These are phyloP conservation scores for Linnemannia exigua DNA, from an alignment of 192 early-diverging fungal genomes.

Conservation along the genomic window DNA sequence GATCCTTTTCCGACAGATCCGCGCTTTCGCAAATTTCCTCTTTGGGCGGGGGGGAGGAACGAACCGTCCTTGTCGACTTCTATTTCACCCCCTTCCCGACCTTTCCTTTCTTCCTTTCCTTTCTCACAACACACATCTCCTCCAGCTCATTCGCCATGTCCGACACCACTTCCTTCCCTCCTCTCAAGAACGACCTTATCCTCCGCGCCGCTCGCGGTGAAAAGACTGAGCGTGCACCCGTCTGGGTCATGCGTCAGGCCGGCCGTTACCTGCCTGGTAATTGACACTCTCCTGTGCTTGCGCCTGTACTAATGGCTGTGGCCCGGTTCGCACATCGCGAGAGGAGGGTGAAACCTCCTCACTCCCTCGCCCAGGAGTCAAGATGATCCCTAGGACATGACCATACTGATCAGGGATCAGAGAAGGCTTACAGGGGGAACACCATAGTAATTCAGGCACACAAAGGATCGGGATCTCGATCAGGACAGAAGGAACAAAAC, in stretches of 20 bases:
- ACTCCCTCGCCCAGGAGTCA: background rate
- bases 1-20: background rate
- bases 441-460: background rate
- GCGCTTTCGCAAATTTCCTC: background rate
- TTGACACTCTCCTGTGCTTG: background rate
- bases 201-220: conserved; percentile 88
- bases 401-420: background rate
- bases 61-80: background rate
- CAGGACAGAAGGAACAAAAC: background rate
- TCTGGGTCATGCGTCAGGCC: conserved; percentile 99
- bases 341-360: background rate
- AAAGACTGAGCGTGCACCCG: conserved; percentile 80
- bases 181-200: conserved; percentile 93
- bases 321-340: background rate
- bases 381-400: background rate
- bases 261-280: conserved; percentile 95
- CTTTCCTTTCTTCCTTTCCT: background rate
- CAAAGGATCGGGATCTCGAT: background rate
- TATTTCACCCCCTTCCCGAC: background rate
- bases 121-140: background rate
- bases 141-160: conserved; percentile 21
- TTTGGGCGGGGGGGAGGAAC: too few species aligned
- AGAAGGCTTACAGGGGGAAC: background rate
- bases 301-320: background rate
- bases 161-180: conserved; percentile 74